These are phyloP conservation scores for Mollisiaceae sp. DNA, from an alignment of 2,329 filamentous ascomycete genomes.

Conservation along the genomic window DNA sequence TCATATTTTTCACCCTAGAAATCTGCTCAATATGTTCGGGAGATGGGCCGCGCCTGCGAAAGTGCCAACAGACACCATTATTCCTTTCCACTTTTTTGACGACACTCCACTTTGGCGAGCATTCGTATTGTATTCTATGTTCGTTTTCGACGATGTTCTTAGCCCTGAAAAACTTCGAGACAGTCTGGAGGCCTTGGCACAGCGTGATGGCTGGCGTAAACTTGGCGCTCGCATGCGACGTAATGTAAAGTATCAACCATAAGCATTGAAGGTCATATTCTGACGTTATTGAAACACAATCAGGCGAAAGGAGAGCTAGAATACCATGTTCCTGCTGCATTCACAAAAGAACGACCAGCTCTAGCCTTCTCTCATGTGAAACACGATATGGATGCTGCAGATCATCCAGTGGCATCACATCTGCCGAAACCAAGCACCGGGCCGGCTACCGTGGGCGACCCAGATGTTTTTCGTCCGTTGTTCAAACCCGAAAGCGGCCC, in stretches of 20 bases:
- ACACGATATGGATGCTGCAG: constrained; percentile 45
- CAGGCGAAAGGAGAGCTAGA: constrained; percentile 44
- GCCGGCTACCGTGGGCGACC: constrained; percentile 41
- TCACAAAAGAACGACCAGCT: constrained; percentile 46
- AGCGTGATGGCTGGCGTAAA: constrained; percentile 51
- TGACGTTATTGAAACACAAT: not conserved
- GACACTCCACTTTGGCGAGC: constrained; percentile 22
- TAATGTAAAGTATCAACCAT: constrained; percentile 42
- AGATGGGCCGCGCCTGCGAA: constrained; percentile 16
- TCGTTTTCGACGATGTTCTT: constrained; percentile 51
- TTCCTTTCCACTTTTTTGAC: constrained; percentile 25
- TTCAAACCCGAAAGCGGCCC: constrained; percentile 38
- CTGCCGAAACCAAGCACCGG: constrained; percentile 44
- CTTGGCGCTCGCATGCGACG: constrained; percentile 50
- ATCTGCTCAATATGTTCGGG: constrained; percentile 24
- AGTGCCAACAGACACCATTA: constrained; percentile 25
- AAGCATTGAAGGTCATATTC: not conserved
- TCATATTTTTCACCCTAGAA: not conserved
- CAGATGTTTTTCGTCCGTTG: constrained; percentile 39
- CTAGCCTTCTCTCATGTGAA: constrained; percentile 48
- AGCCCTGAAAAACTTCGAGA: constrained; percentile 46
- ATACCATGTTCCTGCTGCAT: constrained; percentile 48
- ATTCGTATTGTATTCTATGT: constrained; percentile 20
- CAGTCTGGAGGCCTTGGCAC: constrained; percentile 46
- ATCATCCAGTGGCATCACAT: constrained; percentile 48